Base-by-base conservation (phyloP, 768 basidiomycete genomes). In the Mycena pura region DNA sequence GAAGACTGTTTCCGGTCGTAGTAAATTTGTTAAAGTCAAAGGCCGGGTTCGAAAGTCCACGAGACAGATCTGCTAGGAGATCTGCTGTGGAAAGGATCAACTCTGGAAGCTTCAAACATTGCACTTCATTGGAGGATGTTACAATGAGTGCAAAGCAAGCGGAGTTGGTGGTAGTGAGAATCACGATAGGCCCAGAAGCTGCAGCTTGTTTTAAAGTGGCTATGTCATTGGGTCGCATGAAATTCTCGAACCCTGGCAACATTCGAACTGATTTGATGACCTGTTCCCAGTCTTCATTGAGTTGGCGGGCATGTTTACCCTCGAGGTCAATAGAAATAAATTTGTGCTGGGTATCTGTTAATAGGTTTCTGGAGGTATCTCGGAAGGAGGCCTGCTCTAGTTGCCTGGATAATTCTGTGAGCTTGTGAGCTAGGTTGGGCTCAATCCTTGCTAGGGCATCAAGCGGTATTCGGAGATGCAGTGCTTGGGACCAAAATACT, bases 261-360 rank as follows among this genome's bases (percentile, higher is more conserved):
- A 25, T 29, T 39, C 66, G 44, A 15, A 69, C 53, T 17, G 25
- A 47, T 17, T 40, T 41, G 3, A 70, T 59, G 11, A 69, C 39
- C 28, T 57, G 31, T 11, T 70, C 61, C 60, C 68, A 66, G 44
- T 68, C 60, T n/a, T 60, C 36, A 15, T 69, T 67, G 5, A 70
- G 65, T 34, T 52, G 36, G 15, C 66, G 17, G 27, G 67, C 67
- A 3, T 39, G 43, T 13, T 28, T 47, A 22, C 54, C 63, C 50
- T 69, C 65, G 8, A 57, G 48, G 19, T 73, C 62, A 24, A 67
- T 28, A 4, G 52, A 53, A 2, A 69, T 41, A 22, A 63, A 31
- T 27, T 68, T 38, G 50, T 10, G 60, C 43, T 48, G 55, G 15
- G 21, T 34, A 11, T 34, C 45, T 7, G 31, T 19, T 21, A 49